Evolutionary conservation across 1,284 basidiomycete genomes (phyloP), one percentile per base, ranked within the genome.

Genomic region (Cerioporus squamosus): DNA sequence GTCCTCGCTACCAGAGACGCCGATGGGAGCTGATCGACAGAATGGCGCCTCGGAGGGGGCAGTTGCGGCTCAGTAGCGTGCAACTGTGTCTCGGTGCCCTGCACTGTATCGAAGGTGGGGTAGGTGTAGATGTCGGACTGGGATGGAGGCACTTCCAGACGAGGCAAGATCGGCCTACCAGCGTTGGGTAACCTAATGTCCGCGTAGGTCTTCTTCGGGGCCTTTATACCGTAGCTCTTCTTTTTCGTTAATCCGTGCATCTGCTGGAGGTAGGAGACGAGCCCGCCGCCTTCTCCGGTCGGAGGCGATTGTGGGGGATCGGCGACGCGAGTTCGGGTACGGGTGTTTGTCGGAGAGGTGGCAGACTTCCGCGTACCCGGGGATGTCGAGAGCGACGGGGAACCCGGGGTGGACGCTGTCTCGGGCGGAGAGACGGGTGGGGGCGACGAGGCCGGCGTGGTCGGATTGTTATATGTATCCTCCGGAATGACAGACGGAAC

Each of bases 221-320:
- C 61, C 56, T 69, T 70, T 9, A 62, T 52, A 2, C 67, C 66
- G 39, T 68, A 68, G 33, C 59, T 68, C 52, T 70, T 64, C 56
- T 71, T 71, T 59, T 73, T 73, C 8, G 70, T 70, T 20, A 73
- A 57, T 7, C 72, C 72, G 48, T 73, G 70, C 64, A 70, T 68
- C 47, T 70, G 69, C 59, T 72, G 70, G n/a, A 73, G 64, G 55
- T 69, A 72, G 17, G 64, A 67, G 40, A 73, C 72, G 9, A 73
- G 64, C 8, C 69, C 66, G 24, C 63, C 66, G 20, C 64, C 61
- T 15, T 64, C 64, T 9, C 54, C n/a, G 15, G 52, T 46, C n/a
- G 51, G 49, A 23, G 64, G 59, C 39, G 66, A 57, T 31, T 51
- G 56, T 22, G 50, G 53, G 2, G 53, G 52, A 44, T 58, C 64